Conservation (phyloP, 345 rosid species). For the Moricandia arvensis region DNA sequence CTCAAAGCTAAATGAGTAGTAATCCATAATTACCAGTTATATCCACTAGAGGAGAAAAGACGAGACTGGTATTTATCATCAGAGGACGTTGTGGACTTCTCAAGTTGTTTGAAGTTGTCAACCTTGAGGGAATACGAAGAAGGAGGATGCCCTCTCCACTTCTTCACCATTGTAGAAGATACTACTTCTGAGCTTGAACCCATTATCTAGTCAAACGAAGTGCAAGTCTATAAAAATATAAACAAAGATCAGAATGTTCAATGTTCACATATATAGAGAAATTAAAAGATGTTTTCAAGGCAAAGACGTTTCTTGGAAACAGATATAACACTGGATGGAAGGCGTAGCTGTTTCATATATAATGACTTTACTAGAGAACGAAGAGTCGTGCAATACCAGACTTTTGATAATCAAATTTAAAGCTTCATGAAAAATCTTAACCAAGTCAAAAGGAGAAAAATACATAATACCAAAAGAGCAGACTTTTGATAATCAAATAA, state of each 20-base stretch:
- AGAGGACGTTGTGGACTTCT: neutral
- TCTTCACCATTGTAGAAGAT: neutral
- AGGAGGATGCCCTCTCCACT: neutral
- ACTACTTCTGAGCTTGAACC: neutral
- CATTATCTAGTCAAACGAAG: neutral
- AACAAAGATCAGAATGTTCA: neutral
- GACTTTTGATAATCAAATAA: no score
- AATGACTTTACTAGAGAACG: neutral
- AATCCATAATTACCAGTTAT: neutral
- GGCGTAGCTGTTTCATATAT: neutral
- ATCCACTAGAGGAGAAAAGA: constrained; percentile 8
- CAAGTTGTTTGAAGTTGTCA: neutral
- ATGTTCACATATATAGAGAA: neutral
- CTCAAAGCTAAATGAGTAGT: neutral
- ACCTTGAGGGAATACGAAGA: constrained; percentile 8
- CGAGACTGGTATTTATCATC: constrained; percentile 16
- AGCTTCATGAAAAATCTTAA: no score
- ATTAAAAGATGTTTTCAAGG: neutral
- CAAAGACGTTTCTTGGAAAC: neutral
- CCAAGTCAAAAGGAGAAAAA: no score
- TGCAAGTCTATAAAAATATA: neutral
- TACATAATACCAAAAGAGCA: no score
- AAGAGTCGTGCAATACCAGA: neutral
- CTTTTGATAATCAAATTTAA: neutral
- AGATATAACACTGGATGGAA: neutral